Base-by-base conservation (phyloP, 805 yeast species). In the Schwanniomyces polymorphus region DNA sequence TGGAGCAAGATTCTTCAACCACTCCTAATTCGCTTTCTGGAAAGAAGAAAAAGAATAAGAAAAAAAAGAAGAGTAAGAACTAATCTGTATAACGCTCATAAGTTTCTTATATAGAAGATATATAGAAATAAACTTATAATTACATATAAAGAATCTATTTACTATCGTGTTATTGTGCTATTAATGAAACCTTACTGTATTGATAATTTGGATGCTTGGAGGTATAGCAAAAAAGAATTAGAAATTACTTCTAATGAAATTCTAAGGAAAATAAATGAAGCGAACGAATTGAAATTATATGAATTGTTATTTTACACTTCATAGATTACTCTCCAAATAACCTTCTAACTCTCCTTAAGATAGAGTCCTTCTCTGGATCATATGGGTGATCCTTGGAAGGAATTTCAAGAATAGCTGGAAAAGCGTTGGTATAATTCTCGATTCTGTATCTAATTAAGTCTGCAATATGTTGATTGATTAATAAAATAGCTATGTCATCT, bases 361-460 rank as follows among this genome's bases (percentile, higher is more conserved):
- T 91, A 17, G 96, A 86, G 69, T 94, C 99, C 82, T 92, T 94
- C 67, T 92, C 98, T 17, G 99, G 99, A 67, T 94, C 96, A 67
- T 94, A 94, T 18, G 99, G 98, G 67, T 94, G 98, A 63, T 94
- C 99, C 74, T 94, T 94, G 12, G 97, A 90, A 25, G 99, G 99
- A 52, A 94, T 94, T 71, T 94, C 99, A 61, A 94, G 76, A 41
- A 94, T 82, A 2, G 99, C 97, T 7, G 99, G 99, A 70, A 94
- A 94, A 9, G 99, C 96, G 53, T 84, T 82, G 14, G 95, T 83
- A 70, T 80, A 94, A 41, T 81, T 77, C 60, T 94, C 99, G 40
- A 94, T 90, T 54, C 79, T 78, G 55, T 78, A 77, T 67, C 99
- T 80, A 47, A 94, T 92, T 57, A 82, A 79, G 60, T 94, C 98